A percentile compares a stretch with the other conserved stretches of the same genome.
Evolutionary conservation across 305 asterid species (phyloP).

Genomic region (Fraxinus angustifolia): DNA sequence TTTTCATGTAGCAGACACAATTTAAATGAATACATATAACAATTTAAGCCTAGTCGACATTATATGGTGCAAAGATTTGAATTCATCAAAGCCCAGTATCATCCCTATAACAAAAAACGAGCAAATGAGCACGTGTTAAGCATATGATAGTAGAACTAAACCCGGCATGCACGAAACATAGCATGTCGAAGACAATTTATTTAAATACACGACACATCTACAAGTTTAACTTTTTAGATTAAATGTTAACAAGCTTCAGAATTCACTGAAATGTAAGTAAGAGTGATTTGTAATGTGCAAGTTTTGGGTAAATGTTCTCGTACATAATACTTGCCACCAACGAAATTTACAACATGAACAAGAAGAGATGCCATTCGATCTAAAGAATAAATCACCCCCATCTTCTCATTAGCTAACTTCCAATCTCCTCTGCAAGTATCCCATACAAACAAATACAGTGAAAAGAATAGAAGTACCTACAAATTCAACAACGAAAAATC

Average conservation of each 20-base stretch:
- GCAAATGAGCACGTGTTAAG: not conserved
- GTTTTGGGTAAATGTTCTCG: not conserved
- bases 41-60: too few species aligned
- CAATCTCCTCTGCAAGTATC: not conserved
- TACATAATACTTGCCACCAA: not conserved
- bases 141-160: not conserved
- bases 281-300: not conserved
- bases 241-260: not conserved
- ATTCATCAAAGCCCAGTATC: not conserved
- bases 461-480: constrained; percentile 27
- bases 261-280: not conserved
- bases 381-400: not conserved
- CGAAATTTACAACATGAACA: not conserved
- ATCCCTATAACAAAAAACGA: not conserved
- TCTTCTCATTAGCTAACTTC: not conserved
- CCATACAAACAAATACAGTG: constrained; percentile 5
- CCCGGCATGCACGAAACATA: not conserved
- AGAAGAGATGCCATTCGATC: not conserved
- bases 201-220: not conserved
- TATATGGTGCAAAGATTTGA: not conserved
- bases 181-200: not conserved
- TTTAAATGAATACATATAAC: too few species aligned
- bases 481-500: not conserved
- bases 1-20: too few species aligned
- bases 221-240: not conserved